Percentiles rank a stretch among this genome's conserved stretches.
Evolutionary conservation across 2,329 filamentous ascomycete species (phyloP).

Genomic region (Escovopsis sp.): DNA sequence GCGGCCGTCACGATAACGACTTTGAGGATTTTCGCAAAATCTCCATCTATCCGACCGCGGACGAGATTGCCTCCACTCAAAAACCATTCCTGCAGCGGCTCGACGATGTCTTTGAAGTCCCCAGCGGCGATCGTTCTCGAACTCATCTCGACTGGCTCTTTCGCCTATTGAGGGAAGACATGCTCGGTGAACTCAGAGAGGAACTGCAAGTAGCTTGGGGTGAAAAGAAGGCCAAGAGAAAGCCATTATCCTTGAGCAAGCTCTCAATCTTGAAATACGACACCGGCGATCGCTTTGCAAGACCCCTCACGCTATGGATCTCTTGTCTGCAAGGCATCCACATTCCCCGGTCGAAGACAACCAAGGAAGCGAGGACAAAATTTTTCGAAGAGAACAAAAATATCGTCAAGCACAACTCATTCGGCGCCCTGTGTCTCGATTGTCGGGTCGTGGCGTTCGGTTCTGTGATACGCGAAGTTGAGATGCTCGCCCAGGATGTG

Average conservation of each 20-base stretch:
- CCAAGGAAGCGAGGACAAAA: slow-evolving; percentile 20
- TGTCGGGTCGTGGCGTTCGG: slow-evolving; percentile 45
- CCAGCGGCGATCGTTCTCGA: slow-evolving; percentile 21
- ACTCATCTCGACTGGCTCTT: slow-evolving; percentile 57
- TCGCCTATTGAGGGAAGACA: slow-evolving; percentile 55
- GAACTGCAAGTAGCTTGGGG: slow-evolving; percentile 39
- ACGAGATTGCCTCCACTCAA: slow-evolving; percentile 43
- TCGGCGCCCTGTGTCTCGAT: slow-evolving; percentile 44
- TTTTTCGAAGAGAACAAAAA: slow-evolving; percentile 31
- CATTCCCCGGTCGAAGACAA: slow-evolving; percentile 19
- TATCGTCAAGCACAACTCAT: slow-evolving; percentile 43
- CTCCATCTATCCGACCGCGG: slow-evolving; percentile 48
- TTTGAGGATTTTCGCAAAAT: slow-evolving; percentile 45
- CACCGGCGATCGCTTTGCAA: slow-evolving; percentile 15
- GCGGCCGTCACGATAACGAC: slow-evolving; percentile 64
- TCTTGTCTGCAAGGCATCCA: slow-evolving; percentile 31
- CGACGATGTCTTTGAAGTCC: slow-evolving; percentile 30
- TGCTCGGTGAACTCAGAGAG: slow-evolving; percentile 50
- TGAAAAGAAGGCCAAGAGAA: slow-evolving; percentile 29
- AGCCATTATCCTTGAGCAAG: slow-evolving; percentile 23
- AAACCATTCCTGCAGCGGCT: slow-evolving; percentile 40
- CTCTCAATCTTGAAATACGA: slow-evolving; percentile 25
- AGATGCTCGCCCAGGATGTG: slow-evolving; percentile 25
- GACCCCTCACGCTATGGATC: slow-evolving; percentile 23
- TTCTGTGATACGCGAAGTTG: slow-evolving; percentile 35